phyloP scores from a whole-genome alignment of 2,329 filamentous ascomycete genomes.

The Trichoderma aggressivum region DNA sequence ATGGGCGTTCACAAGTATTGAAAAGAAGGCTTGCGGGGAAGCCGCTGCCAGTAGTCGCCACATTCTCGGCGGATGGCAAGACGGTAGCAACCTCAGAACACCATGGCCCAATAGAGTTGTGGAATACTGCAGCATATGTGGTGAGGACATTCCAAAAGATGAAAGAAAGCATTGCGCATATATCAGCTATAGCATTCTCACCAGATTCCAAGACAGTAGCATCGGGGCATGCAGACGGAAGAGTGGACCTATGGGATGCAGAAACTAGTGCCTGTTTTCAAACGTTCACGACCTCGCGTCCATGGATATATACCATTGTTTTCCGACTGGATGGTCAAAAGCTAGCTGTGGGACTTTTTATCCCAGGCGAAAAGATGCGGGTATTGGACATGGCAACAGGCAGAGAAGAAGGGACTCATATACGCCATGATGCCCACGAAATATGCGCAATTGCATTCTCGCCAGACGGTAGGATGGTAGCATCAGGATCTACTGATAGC shows the following conservation, averaged over 20 bases:
- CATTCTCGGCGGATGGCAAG: neutral
- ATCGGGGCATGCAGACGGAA: neutral
- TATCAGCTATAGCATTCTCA: neutral
- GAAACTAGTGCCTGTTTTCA: neutral
- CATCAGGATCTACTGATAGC: rapidly evolving
- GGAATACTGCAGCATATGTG: too few relatives aligned
- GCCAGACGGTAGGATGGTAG: neutral
- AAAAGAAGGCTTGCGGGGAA: too few relatives aligned
- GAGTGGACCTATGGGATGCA: neutral
- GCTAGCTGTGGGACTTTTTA: rapidly evolving
- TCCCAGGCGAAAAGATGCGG: too few relatives aligned
- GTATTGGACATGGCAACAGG: neutral
- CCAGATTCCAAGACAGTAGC: neutral
- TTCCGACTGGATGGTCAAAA: neutral
- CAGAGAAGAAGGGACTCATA: neutral
- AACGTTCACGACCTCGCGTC: neutral
- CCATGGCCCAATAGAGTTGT: neutral
- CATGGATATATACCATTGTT: neutral
- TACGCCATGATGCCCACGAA: rapidly evolving
- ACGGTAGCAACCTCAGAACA: neutral
- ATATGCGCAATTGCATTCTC: neutral
- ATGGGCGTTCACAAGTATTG: rapidly evolving
- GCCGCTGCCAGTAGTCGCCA: neutral
- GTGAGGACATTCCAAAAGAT: too few relatives aligned
- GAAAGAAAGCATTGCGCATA: rapidly evolving